A percentile compares a stretch with the other conserved stretches of the same genome.
Conservation (phyloP, 345 rosid species). For the Reutealis trisperma region DNA sequence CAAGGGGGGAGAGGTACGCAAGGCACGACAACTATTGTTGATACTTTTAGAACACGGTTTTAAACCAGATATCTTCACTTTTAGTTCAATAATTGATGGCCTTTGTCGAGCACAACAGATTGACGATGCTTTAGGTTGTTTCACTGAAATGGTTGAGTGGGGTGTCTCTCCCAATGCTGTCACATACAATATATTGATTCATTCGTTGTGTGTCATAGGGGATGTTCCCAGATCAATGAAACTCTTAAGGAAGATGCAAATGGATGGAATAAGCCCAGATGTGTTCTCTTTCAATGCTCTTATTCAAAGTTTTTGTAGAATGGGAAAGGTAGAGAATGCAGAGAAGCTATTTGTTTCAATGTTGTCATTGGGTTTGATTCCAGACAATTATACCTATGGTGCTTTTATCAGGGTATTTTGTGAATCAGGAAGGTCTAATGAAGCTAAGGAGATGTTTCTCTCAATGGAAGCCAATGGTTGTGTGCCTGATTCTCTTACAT, state of each 20-base stretch:
- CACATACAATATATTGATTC: constrained; percentile 69
- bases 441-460: constrained; percentile 58
- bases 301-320: constrained; percentile 61
- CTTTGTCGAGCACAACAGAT: constrained; percentile 61
- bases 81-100: constrained; percentile 71
- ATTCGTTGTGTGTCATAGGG: constrained; percentile 53
- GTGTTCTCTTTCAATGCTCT: constrained; percentile 62
- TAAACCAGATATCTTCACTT: constrained; percentile 77
- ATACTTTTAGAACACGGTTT: constrained; percentile 60
- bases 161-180: constrained; percentile 70
- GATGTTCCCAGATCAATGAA: constrained; percentile 53
- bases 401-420: constrained; percentile 54
- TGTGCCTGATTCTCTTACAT: constrained; percentile 56
- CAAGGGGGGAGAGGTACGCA: constrained; percentile 45
- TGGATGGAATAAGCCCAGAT: constrained; percentile 60
- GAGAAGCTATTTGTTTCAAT: constrained; percentile 54
- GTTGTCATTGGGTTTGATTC: constrained; percentile 55
- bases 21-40: constrained; percentile 44
- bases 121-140: constrained; percentile 82
- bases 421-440: constrained; percentile 52
- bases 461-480: constrained; percentile 64
- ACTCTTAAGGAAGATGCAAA: constrained; percentile 61
- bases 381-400: constrained; percentile 62
- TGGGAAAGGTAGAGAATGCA: constrained; percentile 57
- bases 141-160: constrained; percentile 81